Evolutionary conservation across 352 stramenopile genomes (phyloP), one percentile per base, ranked within the genome.

Genomic region (Phytopythium helicoides): DNA sequence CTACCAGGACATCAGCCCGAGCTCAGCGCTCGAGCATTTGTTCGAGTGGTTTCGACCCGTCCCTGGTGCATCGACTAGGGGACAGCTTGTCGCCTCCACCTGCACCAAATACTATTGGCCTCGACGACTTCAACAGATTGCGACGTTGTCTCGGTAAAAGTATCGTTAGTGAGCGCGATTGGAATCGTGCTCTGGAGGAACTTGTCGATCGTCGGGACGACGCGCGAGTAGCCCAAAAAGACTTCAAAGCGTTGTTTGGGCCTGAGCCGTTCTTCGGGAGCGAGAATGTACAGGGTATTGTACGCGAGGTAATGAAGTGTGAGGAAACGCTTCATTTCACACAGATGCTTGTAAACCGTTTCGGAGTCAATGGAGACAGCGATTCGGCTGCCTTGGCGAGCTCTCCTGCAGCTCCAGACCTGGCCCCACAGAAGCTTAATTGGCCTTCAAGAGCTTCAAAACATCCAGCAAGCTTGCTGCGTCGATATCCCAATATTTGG

Each of bases 171-270:
- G 39, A 64, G 1, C 40, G 44, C 11, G 57, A 80, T n/a, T 86
- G 75, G 75, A 53, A 42, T 12, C 54, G 55, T 36, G 75, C 72
- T n/a, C 42, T 81, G 2, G 64, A 76, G 16, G 68, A 76, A 47
- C 60, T 86, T 1, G 64, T 58, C 0, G 55, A 58, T 21, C 10
- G 36, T 0, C 41, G 60, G 9, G 47, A 47, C 5, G 48, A 73
- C 3, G 22, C 48, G 1, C 40, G 16, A 9, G 75, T 81, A 2
- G 16, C 40, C 5, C 57, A 62, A 47, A 61, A 51, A 6, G 61
- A 81, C 38, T 86, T 86, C 62, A 79, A 83, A 37, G 70, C 64
- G 6, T 58, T 86, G 1, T 86, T 86, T 52, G 75, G 75, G 0
- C 70, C 72, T 6, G 58, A 73, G 14, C 75, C 75, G 21, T 86